Conservation (phyloP, 768 basidiomycete species). For the Cystobasidium onofrii region DNA sequence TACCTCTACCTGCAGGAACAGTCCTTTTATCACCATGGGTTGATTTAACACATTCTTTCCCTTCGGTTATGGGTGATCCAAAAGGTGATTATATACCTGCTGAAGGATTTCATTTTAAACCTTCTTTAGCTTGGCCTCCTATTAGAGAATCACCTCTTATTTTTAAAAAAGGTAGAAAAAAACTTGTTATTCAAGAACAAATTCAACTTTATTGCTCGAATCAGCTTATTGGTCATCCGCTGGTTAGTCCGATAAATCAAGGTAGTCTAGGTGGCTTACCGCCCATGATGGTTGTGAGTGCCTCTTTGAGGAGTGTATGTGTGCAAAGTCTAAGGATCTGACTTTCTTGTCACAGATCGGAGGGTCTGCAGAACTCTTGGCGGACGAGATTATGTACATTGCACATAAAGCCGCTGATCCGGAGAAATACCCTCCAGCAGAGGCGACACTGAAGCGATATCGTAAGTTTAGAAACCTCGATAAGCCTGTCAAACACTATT, state of each 20-base stretch:
- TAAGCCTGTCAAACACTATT: too few relatives aligned
- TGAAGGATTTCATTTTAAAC: background rate
- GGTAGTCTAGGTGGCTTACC: constrained; percentile 81
- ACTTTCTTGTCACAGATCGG: constrained; percentile 40
- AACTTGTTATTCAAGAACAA: constrained; percentile 45
- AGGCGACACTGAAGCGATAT: constrained; percentile 53
- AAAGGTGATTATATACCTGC: constrained; percentile 53
- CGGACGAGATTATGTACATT: constrained; percentile 78
- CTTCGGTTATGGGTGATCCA: constrained; percentile 75
- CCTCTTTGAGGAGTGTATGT: background rate
- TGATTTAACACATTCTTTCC: constrained; percentile 90
- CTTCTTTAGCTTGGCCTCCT: constrained; percentile 45
- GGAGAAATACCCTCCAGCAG: constrained; percentile 57
- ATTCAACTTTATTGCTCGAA: constrained; percentile 82
- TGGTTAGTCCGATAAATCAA: constrained; percentile 71
- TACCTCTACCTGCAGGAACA: constrained; percentile 78
- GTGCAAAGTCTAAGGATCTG: background rate
- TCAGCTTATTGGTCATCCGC: constrained; percentile 49
- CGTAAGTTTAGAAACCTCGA: constrained; percentile 15
- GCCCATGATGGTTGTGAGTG: constrained; percentile 66
- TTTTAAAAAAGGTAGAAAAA: constrained; percentile 45
- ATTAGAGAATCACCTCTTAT: constrained; percentile 33
- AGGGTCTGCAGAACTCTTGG: constrained; percentile 79
- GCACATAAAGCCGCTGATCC: constrained; percentile 91
- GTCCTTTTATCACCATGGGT: constrained; percentile 83